Base-by-base conservation (phyloP, 1,284 basidiomycete species). In the Athelia sp. region DNA sequence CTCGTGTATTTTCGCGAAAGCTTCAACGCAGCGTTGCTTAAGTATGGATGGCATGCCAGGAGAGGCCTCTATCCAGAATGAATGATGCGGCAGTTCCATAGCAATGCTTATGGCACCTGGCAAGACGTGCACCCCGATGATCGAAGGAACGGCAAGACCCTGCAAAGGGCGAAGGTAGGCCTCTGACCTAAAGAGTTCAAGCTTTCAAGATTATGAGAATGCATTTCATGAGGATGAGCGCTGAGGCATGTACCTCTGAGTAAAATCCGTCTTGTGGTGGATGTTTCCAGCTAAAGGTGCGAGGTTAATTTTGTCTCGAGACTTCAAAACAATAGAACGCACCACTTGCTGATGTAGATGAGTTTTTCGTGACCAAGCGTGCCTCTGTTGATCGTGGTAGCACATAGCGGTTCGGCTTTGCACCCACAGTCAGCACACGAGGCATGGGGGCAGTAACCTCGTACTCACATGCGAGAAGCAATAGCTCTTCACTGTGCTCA, bases 61-160 rank as follows among this genome's bases (percentile, higher is more conserved):
- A 14, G 72, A 75, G 14, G 81, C 76, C 54, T 81, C 73, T 46
- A 79, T 68, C 79, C 81, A 82, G 56, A 81, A 78, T 4, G 69
- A 67, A 21, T 65, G 64, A 54, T 81, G 75, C 1, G 79, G 79
- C 18, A 74, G 63, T 52, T 78, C 79, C 70, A 78, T 79, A 4
- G 72, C 70, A 11, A 84, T 58, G 55, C 70, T 70, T 43, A 76
- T 61, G 11, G 61, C 54, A 42, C 67, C 68, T 24, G 67, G 61
- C 51, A 65, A 61, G 26, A 68, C 54, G 56, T 75, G 72, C 13
- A 79, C 68, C 19, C 74, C 74, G 46, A 84, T 81, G 51, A 85
- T 60, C 38, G 63, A 61, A 2, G 82, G 80, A 1, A 83, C 70
- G 2, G 76, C 65, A 19, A 60, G 59, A 11, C 81, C 82, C 61